These are phyloP conservation scores for Citrus cavaleriei DNA, from an alignment of 345 rosid genomes.

Conservation along the genomic window DNA sequence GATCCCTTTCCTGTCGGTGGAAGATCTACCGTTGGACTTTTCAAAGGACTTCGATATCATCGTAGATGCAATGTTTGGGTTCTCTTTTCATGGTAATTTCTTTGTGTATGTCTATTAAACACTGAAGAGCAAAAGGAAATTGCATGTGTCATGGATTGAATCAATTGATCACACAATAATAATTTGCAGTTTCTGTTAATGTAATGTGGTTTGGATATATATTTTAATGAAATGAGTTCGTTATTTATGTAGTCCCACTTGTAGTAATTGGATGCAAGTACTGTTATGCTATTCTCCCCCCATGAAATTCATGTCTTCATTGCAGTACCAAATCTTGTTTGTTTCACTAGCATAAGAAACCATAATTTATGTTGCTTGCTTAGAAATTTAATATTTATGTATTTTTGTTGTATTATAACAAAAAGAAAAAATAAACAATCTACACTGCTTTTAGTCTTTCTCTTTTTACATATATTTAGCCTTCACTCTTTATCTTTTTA, in stretches of 20 bases:
- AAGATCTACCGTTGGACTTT: constrained; percentile 64
- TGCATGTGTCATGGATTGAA: neutral
- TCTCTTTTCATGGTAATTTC: constrained; percentile 86
- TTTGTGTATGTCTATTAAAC: neutral
- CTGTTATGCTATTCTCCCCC: neutral
- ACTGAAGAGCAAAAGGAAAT: neutral
- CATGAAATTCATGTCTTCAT: neutral
- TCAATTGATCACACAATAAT: neutral
- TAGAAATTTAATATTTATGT: neutral
- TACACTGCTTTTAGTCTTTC: neutral
- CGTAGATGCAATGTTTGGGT: constrained; percentile 87
- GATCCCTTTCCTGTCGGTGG: constrained; percentile 66
- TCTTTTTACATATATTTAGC: neutral
- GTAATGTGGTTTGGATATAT: neutral
- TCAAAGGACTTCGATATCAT: constrained; percentile 68
- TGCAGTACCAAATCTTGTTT: neutral
- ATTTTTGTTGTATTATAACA: neutral
- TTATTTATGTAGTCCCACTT: neutral
- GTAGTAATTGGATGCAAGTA: neutral
- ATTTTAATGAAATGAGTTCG: neutral
- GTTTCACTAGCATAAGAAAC: neutral
- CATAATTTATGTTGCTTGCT: neutral
- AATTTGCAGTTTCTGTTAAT: neutral
- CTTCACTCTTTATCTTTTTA: neutral
- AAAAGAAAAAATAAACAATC: neutral